Evolutionary conservation across 2,329 filamentous ascomycete species (phyloP), one percentile per base, ranked within the genome.

Genomic region (Ciborinia camelliae): DNA sequence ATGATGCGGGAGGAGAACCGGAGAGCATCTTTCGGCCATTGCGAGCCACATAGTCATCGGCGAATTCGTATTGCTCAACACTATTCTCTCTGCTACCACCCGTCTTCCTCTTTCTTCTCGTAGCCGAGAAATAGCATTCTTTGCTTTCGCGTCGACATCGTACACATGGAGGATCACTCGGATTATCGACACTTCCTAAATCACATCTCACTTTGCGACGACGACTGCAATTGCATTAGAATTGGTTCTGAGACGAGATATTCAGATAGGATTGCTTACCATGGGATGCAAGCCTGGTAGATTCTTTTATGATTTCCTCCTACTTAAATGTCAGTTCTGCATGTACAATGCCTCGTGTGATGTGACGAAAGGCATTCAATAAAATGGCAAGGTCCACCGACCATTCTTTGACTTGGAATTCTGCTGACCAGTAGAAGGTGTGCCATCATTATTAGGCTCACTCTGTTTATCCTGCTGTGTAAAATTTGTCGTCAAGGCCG

Each of bases 101-200:
- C 55, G 84, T 84, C 82, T 95, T 96, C 75, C 92, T 87, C 86
- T 98, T 98, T 75, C 95, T 88, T 59, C 95, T 85, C 39, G 93
- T 98, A 26, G 92, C 91, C 68, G 92, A 96, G 81, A 99, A 99
- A 83, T 90, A 96, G 81, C 95, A 99, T 73, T 97, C 90, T 77
- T 98, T 98, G 80, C 89, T 92, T 81, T 99, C 95, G 71, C 95
- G 88, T 62, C 92, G 89, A 76, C 95, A 99, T 74, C 95, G 88
- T 66, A 94, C 90, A 77, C 95, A 99, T 2, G 95, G 95, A 63
- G 94, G 94, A 72, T 96, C 92, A 77, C 93, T 88, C 30, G 95
- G 95, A 73, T 95, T 94, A 79, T 98, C 95, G 75, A 98, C 94
- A 73, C 88, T 90, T 43, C 83, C 82, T 55, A 86, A 77, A 69